Evolutionary conservation across 495 filamentous ascomycete genomes (phyloP).

Genomic region (Neurospora intermedia): DNA sequence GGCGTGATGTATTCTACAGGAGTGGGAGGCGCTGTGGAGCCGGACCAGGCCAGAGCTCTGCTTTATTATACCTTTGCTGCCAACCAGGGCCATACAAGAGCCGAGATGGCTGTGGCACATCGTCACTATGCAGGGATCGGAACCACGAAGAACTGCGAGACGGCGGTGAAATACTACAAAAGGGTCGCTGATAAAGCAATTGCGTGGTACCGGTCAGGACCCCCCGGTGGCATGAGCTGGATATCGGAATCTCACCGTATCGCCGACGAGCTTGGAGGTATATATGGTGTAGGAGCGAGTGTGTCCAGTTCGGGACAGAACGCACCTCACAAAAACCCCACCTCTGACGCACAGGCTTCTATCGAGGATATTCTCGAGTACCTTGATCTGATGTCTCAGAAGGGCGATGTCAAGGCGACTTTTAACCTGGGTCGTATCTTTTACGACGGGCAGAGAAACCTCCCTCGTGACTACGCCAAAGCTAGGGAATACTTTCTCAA

Average conservation of each 20-base stretch:
- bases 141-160: conserved; percentile 73
- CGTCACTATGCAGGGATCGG: conserved; percentile 80
- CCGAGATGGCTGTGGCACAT: conserved; percentile 90
- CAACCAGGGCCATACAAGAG: conserved; percentile 66
- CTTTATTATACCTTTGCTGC: conserved; percentile 94
- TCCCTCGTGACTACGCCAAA: conserved; percentile 60
- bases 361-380: conserved; percentile 94
- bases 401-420: conserved; percentile 85
- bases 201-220: conserved; percentile 71
- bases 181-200: conserved; percentile 90
- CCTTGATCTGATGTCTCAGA: conserved; percentile 83
- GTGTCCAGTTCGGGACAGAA: conserved; percentile 84
- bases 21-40: conserved; percentile 68
- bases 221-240: conserved; percentile 78
- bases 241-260: conserved; percentile 64
- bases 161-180: conserved; percentile 81
- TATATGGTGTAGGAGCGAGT: conserved; percentile 91
- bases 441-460: conserved; percentile 73
- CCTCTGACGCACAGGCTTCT: conserved; percentile 65
- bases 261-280: conserved; percentile 82
- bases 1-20: conserved; percentile 96
- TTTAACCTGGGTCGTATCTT: conserved; percentile 81
- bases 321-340: conserved; percentile 56
- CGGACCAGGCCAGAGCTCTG: conserved; percentile 84
- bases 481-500: conserved; percentile 76